Evolutionary conservation across 1,139 yeast species (phyloP), one percentile per base, ranked within the genome.

Genomic region (Pichia sp.): DNA sequence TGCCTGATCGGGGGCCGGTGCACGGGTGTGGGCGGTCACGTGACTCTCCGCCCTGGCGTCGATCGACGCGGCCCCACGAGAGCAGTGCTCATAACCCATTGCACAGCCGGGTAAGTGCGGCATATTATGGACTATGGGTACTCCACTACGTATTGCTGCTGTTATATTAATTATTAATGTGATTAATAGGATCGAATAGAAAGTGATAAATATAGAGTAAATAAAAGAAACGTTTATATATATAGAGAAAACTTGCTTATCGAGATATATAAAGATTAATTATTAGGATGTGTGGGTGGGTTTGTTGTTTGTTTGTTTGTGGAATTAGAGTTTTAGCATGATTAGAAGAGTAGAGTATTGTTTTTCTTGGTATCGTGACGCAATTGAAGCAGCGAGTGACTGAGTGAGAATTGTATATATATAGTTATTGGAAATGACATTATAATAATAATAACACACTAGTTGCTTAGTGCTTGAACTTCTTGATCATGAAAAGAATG

Each of bases 391-490:
- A 24, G 27, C 10, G 27, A 24, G 10, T 24, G 27, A 24, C 27
- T 24, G 10, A 28, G 31, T 28, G 31, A 28, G 31, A n/a, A n/a
- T n/a, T n/a, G n/a, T n/a, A n/a, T n/a, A n/a, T n/a, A n/a, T n/a
- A n/a, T n/a, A n/a, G n/a, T n/a, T n/a, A n/a, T n/a, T n/a, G n/a
- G n/a, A n/a, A n/a, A n/a, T n/a, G n/a, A n/a, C n/a, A n/a, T 38
- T n/a, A 22, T 31, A n/a, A 21, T 22, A 21, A 17, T n/a, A 10
- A 10, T 12, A 28, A 10, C 5, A 33, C 20, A 12, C 21, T 22
- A 30, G 19, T 21, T 19, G 48, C 50, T 61, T 59, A 62, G 57
- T 62, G 62, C 60, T 61, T 63, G 50, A 47, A 58, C 61, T 59
- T 62, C 63, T 62, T 64, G 44, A 59, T 37, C 52, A 59, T 44